phyloP scores from a whole-genome alignment of 345 rosid genomes.

The Melaleuca alternifolia region DNA sequence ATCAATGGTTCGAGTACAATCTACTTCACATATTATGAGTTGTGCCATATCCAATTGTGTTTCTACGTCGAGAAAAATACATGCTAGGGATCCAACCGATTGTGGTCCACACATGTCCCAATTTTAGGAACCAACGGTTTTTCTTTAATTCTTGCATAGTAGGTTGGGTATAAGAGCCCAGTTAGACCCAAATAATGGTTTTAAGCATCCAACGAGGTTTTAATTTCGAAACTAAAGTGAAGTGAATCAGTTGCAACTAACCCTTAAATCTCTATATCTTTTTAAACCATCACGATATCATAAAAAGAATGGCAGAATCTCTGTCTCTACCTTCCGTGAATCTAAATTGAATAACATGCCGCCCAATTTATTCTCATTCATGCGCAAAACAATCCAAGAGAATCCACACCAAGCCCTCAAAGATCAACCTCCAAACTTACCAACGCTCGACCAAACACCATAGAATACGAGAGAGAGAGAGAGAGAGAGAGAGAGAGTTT shows the following conservation, averaged over 20 bases:
- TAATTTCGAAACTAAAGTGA: neutral
- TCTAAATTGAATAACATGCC: neutral
- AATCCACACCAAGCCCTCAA: neutral
- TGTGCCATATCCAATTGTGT: rapidly evolving
- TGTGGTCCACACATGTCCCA: neutral
- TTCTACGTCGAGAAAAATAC: neutral
- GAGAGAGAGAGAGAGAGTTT: neutral
- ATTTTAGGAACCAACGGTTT: rapidly evolving
- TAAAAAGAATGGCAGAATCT: neutral
- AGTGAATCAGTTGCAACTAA: neutral
- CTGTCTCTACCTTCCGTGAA: neutral
- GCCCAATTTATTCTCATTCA: neutral
- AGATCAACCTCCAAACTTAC: neutral
- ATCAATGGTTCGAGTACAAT: neutral
- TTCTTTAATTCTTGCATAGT: neutral
- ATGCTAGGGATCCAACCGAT: neutral
- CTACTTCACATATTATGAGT: rapidly evolving
- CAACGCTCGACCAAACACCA: neutral
- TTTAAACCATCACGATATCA: neutral
- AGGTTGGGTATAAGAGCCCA: neutral
- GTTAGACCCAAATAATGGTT: neutral
- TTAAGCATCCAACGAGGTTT: neutral
- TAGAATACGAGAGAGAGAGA: neutral
- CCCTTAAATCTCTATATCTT: neutral
- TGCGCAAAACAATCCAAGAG: neutral